Conservation (phyloP, 1,139 yeast genomes). For the Zygosaccharomyces sapae region DNA sequence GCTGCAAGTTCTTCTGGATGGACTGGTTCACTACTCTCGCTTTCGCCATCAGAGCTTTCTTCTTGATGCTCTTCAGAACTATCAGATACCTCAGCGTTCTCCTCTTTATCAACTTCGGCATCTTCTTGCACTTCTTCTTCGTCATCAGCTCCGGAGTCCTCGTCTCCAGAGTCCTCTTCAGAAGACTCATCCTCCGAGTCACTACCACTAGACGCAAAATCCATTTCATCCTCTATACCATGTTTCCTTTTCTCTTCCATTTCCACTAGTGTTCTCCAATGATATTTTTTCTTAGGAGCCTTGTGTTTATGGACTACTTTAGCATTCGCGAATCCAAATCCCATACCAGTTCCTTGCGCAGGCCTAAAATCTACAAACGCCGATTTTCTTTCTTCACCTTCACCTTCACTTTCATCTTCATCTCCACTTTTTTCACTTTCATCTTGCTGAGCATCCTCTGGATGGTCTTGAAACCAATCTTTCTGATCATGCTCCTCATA, state of each 20-base stretch:
- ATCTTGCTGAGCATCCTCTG: constrained; percentile 21
- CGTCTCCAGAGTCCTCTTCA: constrained; percentile 22
- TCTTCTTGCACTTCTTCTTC: constrained; percentile 17
- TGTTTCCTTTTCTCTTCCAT: constrained; percentile 42
- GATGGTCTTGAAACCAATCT: constrained; percentile 54
- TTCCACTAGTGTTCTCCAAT: constrained; percentile 56
- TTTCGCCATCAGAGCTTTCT: background rate
- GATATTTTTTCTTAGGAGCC: constrained; percentile 46
- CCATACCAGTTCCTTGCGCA: constrained; percentile 53
- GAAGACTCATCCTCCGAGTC: constrained; percentile 22
- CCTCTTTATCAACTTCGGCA: constrained; percentile 23
- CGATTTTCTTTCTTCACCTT: constrained; percentile 35
- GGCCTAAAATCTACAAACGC: constrained; percentile 75
- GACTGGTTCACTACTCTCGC: background rate
- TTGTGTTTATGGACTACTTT: constrained; percentile 44
- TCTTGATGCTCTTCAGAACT: constrained; percentile 24
- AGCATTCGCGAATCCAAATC: constrained; percentile 62
- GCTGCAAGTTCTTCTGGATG: constrained; percentile 13
- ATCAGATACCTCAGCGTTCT: constrained; percentile 24
- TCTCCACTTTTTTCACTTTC: constrained; percentile 23
- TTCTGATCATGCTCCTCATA: constrained; percentile 67
- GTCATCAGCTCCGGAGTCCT: constrained; percentile 15
- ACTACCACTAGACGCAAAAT: constrained; percentile 40
- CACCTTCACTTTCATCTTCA: constrained; percentile 34
- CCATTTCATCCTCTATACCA: constrained; percentile 43